Base-by-base conservation (phyloP, 441 rosid genomes). In the Croton setiger region DNA sequence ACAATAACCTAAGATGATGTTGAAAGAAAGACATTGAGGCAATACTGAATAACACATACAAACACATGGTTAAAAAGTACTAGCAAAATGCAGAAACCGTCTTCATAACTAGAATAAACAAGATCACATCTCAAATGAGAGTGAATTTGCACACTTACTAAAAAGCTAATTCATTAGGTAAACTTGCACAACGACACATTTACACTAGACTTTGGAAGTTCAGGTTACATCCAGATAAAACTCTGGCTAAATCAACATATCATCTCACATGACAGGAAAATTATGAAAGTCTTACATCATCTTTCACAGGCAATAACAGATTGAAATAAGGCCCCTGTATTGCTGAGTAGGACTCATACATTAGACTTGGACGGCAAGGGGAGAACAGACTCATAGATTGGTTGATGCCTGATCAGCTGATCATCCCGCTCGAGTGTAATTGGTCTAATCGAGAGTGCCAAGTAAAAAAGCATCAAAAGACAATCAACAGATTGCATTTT, bases 1-100 rank as follows among this genome's bases (percentile, higher is more conserved):
- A 85, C 90, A 60, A 83, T 84, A 73, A 88, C 76, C 97, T 93
- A 75, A 58, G 67, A 68, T 45, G 55, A 60, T 67, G 49, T 23
- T n/a, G n/a, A 58, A 45, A 14, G 58, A 49, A 17, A 72, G 18
- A 52, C 44, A 43, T 41, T 49, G 58, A 63, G 60, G 54, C n/a
- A 64, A 54, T 48, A n/a, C n/a, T 14, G 53, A n/a, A 20, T 51
- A 61, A 37, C 31, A 62, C 51, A 33, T 20, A 72, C 9, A n/a
- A 64, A 41, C 41, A 23, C 69, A 63, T 11, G 31, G 14, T 13
- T 52, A 4, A 51, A 37, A 13, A 23, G 7, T 8, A 43, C 60
- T 43, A 9, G 36, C 20, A 69, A 33, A 47, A 33, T 54, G 67
- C 71, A 68, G 20, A 72, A 48, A 64, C 64, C 44, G 4, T 43